Conservation (phyloP, 345 rosid species). For the Eucalyptus marginata region DNA sequence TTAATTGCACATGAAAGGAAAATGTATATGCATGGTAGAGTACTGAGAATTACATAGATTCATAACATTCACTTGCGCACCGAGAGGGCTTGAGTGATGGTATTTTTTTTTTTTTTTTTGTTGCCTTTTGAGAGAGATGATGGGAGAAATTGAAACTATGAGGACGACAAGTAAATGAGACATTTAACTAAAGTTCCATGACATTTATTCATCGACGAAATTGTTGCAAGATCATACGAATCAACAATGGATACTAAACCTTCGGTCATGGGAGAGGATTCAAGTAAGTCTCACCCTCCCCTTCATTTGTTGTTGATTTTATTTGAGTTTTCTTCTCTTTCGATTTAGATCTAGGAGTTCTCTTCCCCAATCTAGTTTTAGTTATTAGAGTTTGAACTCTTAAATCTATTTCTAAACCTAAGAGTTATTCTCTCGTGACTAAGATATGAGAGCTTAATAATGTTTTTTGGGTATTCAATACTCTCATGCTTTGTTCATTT, state of each 20-base stretch:
- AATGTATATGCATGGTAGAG: background rate
- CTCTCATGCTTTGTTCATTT: background rate
- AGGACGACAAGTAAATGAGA: background rate
- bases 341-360: accelerated
- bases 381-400: background rate
- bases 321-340: background rate
- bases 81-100: background rate
- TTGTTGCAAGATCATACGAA: background rate
- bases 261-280: no score
- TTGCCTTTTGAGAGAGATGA: background rate
- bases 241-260: background rate
- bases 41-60: background rate
- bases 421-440: background rate
- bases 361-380: background rate
- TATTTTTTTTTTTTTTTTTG: background rate
- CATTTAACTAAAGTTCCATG: background rate
- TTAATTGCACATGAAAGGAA: background rate
- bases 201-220: background rate
- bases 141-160: background rate
- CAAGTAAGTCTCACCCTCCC: background rate
- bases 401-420: no score
- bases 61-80: background rate
- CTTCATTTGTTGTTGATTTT: background rate
- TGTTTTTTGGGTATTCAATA: background rate
- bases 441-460: background rate